Evolutionary conservation across 257 asterid genomes (phyloP), one percentile per base, ranked within the genome.

Genomic region (Solanum pinnatisectum): DNA sequence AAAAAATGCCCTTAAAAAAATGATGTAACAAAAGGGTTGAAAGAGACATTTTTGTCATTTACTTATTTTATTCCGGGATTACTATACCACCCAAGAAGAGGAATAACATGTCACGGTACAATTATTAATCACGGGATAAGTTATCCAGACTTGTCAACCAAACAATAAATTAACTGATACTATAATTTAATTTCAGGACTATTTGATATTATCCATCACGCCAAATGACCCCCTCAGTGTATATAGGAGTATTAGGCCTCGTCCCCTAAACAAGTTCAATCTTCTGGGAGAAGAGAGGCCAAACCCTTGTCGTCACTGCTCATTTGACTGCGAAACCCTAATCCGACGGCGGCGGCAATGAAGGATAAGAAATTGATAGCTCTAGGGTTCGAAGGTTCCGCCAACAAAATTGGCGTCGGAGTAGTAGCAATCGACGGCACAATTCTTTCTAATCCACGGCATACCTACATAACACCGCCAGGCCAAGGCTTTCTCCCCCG

Each of bases 401-500:
- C 99, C 86, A 96, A 96, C 93, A 96, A 96, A 89, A 96, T 96
- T 35, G 99, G 94, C 35, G 95, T 96, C 4, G 98, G 98, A 39
- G 96, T 94, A 14, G 98, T 97, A 86, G 87, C 94, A 2, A 89
- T 94, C 33, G 98, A 96, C 87, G 99, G 99, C 46, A 85, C 86
- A 79, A 97, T 97, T 70, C 93, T 97, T 3, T 96, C 99, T 2
- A 96, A 97, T 76, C 98, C 98, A 1, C 98, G 99, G 23, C 98
- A 95, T 88, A 97, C 99, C 39, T 97, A 96, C 93, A 96, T 95
- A 73, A 97, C 99, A 3, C 99, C 99, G 44, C 98, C 99, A 22
- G 99, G 98, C 10, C 98, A 97, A 10, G 99, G 98, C 60, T 97
- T 97, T 87, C 95, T 97, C 68, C 99, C 99, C 13, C 91, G 99